phyloP scores from a whole-genome alignment of 257 asterid species.

The Solanum clarkiae region DNA sequence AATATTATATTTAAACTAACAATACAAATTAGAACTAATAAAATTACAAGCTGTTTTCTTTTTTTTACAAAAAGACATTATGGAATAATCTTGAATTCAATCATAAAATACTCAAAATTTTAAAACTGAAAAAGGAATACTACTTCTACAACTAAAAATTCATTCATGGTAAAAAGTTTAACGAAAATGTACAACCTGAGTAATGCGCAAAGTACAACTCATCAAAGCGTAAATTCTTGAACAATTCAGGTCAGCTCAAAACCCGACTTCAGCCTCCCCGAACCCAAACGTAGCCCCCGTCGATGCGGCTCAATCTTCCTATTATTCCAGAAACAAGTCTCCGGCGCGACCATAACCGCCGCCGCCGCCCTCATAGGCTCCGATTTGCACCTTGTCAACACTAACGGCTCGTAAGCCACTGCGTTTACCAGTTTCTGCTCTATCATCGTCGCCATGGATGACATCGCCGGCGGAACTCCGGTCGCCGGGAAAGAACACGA shows the following conservation, averaged over 20 bases:
- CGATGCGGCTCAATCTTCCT: constrained; percentile 70
- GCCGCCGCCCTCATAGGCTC: constrained; percentile 64
- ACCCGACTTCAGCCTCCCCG: constrained; percentile 72
- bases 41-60: background rate
- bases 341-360: constrained; percentile 68
- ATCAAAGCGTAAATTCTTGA: background rate
- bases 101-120: background rate
- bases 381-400: constrained; percentile 79
- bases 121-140: background rate
- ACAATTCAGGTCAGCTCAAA: constrained; percentile 19
- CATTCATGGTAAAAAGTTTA: background rate
- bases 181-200: constrained; percentile 16
- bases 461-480: constrained; percentile 14
- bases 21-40: background rate
- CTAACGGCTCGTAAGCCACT: constrained; percentile 78
- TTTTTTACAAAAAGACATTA: background rate
- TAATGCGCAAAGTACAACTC: background rate
- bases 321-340: constrained; percentile 70
- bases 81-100: background rate
- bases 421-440: constrained; percentile 69
- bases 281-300: constrained; percentile 36
- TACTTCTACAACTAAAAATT: background rate
- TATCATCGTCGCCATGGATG: constrained; percentile 41
- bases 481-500: constrained; percentile 54
- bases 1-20: no score